phyloP scores from a whole-genome alignment of 2,329 filamentous ascomycete genomes.

The Talaromyces piceae region DNA sequence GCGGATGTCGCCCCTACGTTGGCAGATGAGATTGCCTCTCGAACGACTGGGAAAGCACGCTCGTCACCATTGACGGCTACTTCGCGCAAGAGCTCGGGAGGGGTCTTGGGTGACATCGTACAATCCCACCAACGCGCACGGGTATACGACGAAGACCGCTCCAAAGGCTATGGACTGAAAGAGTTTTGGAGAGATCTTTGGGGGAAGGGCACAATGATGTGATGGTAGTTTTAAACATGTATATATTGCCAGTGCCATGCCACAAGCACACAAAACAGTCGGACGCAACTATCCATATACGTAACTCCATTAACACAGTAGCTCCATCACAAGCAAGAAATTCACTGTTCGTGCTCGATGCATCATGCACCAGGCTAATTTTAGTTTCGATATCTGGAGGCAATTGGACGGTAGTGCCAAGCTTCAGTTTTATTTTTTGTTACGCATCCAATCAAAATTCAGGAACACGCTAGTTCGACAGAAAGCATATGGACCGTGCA shows the following conservation, averaged over 20 bases:
- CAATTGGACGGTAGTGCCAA: no score
- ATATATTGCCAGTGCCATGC: neutral
- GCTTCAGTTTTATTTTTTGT: no score
- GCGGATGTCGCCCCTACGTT: slow-evolving; percentile 76
- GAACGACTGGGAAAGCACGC: slow-evolving; percentile 48
- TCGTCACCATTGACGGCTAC: slow-evolving; percentile 23
- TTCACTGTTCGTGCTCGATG: no score
- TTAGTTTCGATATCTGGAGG: no score
- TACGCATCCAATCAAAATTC: neutral
- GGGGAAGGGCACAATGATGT: slow-evolving; percentile 16
- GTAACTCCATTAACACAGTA: neutral
- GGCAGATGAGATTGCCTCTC: slow-evolving; percentile 62
- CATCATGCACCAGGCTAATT: no score
- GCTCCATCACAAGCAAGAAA: no score
- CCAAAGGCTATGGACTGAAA: slow-evolving; percentile 71
- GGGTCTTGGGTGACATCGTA: slow-evolving; percentile 17
- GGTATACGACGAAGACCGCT: slow-evolving; percentile 66
- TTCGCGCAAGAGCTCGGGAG: slow-evolving; percentile 22
- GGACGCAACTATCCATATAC: neutral
- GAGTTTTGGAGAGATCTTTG: slow-evolving; percentile 87
- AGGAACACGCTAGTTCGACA: neutral
- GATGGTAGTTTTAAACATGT: slow-evolving; percentile 1
- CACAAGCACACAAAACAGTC: neutral
- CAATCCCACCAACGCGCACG: slow-evolving; percentile 51
- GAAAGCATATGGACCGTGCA: slow-evolving; percentile 7